Percentiles rank a stretch among this genome's conserved stretches.
These are phyloP conservation scores for Knoxia roxburghii DNA, from an alignment of 257 asterid genomes.

Conservation along the genomic window DNA sequence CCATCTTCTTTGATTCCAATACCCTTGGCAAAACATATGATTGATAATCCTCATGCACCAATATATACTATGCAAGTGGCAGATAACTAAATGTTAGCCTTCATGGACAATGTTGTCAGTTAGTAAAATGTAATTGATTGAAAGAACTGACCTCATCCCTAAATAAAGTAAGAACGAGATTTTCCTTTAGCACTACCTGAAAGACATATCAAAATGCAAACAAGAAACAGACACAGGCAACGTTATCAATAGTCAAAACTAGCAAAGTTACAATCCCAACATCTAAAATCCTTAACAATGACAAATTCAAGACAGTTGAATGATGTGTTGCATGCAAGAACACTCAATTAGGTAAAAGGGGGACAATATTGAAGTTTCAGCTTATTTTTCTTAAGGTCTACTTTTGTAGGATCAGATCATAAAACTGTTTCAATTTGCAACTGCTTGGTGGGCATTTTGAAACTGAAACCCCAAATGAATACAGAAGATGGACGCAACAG, in stretches of 20 bases:
- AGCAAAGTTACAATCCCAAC: not conserved
- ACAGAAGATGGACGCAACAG: not conserved
- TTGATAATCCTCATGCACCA: conserved; percentile 95
- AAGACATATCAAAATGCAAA: conserved; percentile 21
- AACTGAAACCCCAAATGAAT: not conserved
- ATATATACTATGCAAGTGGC: conserved; percentile 52
- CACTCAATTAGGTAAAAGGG: not conserved
- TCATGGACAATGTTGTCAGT: conserved; percentile 1
- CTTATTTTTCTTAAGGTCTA: not conserved
- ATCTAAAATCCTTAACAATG: not conserved
- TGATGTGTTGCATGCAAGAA: not conserved
- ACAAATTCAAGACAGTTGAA: not conserved
- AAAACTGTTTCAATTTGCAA: not conserved
- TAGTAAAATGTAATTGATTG: not conserved
- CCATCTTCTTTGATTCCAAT: conserved; percentile 94
- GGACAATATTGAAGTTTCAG: not conserved
- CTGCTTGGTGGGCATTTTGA: not conserved
- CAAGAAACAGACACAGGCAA: conserved; percentile 16
- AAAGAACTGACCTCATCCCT: conserved; percentile 86
- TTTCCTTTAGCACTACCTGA: conserved; percentile 96
- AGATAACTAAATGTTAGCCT: conserved; percentile 13
- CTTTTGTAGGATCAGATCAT: not conserved
- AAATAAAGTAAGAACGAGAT: conserved; percentile 74
- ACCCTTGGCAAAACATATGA: conserved; percentile 79
- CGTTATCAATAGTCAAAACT: conserved; percentile 14